Conservation (phyloP, 176 grass and related monocot genomes). For the Musa schizocarpa region DNA sequence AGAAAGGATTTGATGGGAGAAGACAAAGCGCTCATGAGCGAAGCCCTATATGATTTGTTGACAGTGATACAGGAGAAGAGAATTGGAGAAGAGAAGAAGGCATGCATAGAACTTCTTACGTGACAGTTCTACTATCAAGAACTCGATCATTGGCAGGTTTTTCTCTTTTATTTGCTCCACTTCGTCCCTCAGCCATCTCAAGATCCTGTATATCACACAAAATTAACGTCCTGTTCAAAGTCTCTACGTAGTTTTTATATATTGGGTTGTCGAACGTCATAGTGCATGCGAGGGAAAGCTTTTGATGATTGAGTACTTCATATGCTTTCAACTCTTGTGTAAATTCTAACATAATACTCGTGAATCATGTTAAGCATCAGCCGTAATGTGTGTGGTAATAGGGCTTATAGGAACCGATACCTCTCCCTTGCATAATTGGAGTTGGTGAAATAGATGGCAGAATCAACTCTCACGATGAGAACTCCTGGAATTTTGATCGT, state of each 20-base stretch:
- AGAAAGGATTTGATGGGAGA: neutral
- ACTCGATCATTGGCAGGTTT: constrained; percentile 1
- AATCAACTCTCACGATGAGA: constrained; percentile 75
- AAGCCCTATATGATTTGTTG: neutral
- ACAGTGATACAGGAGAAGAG: too few species aligned
- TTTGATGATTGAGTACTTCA: too few species aligned
- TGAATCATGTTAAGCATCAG: too few species aligned
- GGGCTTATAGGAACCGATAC: constrained; percentile 19
- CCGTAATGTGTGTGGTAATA: too few species aligned
- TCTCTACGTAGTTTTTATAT: neutral
- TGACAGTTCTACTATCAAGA: constrained; percentile 1
- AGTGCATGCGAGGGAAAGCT: too few species aligned
- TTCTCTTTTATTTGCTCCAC: neutral
- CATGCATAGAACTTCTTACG: neutral
- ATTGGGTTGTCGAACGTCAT: neutral
- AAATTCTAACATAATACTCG: too few species aligned
- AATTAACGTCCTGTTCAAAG: neutral
- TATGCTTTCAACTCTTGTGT: too few species aligned
- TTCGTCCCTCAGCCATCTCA: constrained; percentile 9
- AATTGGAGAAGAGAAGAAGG: neutral
- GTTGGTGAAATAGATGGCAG: constrained; percentile 91
- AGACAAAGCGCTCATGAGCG: neutral
- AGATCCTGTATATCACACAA: neutral
- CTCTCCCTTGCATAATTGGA: constrained; percentile 87
- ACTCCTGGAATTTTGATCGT: constrained; percentile 66